Evolutionary conservation across 768 basidiomycete genomes (phyloP).

Genomic region (Lactifluus echinatus): DNA sequence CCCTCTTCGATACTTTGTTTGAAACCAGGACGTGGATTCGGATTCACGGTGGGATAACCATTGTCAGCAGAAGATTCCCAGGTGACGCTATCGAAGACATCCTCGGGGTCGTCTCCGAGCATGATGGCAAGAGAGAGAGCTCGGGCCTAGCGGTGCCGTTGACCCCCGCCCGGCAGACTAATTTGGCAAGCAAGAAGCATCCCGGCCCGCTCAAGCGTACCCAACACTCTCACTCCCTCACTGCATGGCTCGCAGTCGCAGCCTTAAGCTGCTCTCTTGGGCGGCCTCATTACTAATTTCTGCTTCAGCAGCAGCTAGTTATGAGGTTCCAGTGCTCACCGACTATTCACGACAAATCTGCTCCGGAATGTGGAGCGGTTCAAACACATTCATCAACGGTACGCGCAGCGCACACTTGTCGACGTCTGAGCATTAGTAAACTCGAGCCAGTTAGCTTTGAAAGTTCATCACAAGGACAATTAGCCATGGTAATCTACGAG

Average conservation of each 20-base stretch:
- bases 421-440: slow-evolving; percentile 20
- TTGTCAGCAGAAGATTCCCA: slow-evolving; percentile 73
- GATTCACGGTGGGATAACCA: slow-evolving; percentile 35
- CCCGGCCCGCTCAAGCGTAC: background rate
- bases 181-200: background rate
- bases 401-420: slow-evolving; percentile 21
- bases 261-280: slow-evolving; percentile 12
- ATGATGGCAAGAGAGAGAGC: slow-evolving; percentile 39
- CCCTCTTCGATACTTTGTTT: slow-evolving; percentile 67
- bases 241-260: slow-evolving; percentile 13
- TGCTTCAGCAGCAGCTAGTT: slow-evolving; percentile 32
- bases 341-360: slow-evolving; percentile 88
- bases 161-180: background rate
- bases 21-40: slow-evolving; percentile 62
- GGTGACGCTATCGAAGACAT: slow-evolving; percentile 85
- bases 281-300: slow-evolving; percentile 21
- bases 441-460: slow-evolving; percentile 63
- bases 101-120: slow-evolving; percentile 73
- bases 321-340: slow-evolving; percentile 55
- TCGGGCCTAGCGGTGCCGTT: background rate
- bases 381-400: slow-evolving; percentile 80
- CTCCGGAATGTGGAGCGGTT: slow-evolving; percentile 88
- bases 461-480: slow-evolving; percentile 66
- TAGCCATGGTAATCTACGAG: slow-evolving; percentile 94
- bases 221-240: slow-evolving; percentile 10